Evolutionary conservation across 1,139 yeast genomes (phyloP).

Genomic region (Debaryomyces nepalensis): DNA sequence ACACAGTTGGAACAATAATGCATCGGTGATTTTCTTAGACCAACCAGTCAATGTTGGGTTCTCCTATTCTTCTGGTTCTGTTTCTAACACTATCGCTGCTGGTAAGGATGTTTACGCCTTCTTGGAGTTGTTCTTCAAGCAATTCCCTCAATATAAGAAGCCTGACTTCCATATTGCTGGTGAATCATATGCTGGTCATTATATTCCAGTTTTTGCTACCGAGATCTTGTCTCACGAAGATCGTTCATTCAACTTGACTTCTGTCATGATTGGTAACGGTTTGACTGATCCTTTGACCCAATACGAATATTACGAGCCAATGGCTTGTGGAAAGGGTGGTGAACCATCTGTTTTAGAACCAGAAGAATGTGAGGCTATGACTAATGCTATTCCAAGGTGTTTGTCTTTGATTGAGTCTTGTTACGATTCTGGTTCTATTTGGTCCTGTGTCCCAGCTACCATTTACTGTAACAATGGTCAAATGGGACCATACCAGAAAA

Average conservation of each 20-base stretch:
- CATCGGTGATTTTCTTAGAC: conserved; percentile 50
- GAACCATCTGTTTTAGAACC: conserved; percentile 77
- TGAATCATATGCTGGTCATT: conserved; percentile 98
- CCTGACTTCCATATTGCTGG: conserved; percentile 92
- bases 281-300: conserved; percentile 91
- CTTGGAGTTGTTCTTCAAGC: conserved; percentile 84
- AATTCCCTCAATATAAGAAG: conserved; percentile 80
- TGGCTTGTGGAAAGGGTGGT: conserved; percentile 98
- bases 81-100: conserved; percentile 82
- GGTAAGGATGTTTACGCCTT: conserved; percentile 94
- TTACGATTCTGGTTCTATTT: conserved; percentile 75
- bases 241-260: conserved; percentile 80
- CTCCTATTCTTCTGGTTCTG: conserved; percentile 69
- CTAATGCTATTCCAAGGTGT: conserved; percentile 78
- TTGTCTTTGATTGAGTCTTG: conserved; percentile 77
- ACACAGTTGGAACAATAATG: conserved; percentile 48
- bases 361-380: conserved; percentile 81
- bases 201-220: conserved; percentile 89
- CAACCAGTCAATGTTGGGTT: conserved; percentile 68
- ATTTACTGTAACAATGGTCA: conserved; percentile 89
- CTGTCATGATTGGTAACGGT: conserved; percentile 95
- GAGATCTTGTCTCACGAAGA: conserved; percentile 81
- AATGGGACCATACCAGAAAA: conserved; percentile 84
- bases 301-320: conserved; percentile 87
- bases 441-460: conserved; percentile 93